Conservation (phyloP, 129 eudicot species). For the Centaurea solstitialis region DNA sequence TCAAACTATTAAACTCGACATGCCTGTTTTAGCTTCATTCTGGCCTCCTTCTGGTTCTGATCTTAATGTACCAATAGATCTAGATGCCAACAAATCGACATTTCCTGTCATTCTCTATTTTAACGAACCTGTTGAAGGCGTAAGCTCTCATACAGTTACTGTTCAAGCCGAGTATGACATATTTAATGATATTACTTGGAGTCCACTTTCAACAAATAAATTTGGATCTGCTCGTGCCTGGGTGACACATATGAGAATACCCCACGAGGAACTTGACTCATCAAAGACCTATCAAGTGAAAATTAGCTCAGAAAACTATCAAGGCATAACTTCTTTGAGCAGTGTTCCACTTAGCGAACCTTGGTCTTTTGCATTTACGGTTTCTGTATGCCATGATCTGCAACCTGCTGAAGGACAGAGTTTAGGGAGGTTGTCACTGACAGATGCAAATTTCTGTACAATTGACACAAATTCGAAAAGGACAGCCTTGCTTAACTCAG, state of each 20-base stretch:
- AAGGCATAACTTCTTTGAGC: conserved; percentile 56
- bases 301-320: conserved; percentile 44
- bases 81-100: conserved; percentile 14
- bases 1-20: conserved; percentile 57
- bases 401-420: conserved; percentile 29
- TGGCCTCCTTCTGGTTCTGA: conserved; percentile 77
- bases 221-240: conserved; percentile 58
- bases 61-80: conserved; percentile 29
- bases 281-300: conserved; percentile 50
- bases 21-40: conserved; percentile 47
- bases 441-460: conserved; percentile 45
- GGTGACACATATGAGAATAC: conserved; percentile 57
- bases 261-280: conserved; percentile 36
- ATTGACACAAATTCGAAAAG: conserved; percentile 34
- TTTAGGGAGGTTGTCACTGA: conserved; percentile 43
- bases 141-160: conserved; percentile 53
- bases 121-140: conserved; percentile 70
- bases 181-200: conserved; percentile 50
- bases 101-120: conserved; percentile 72
- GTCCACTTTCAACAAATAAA: conserved; percentile 61
- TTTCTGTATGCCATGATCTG: conserved; percentile 39
- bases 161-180: conserved; percentile 45
- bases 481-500: conserved; percentile 23
- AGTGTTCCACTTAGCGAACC: conserved; percentile 42
- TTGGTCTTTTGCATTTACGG: conserved; percentile 47